Evolutionary conservation across 495 filamentous ascomycete species (phyloP), one percentile per base, ranked within the genome.

Genomic region (Aspergillus kassunensis): DNA sequence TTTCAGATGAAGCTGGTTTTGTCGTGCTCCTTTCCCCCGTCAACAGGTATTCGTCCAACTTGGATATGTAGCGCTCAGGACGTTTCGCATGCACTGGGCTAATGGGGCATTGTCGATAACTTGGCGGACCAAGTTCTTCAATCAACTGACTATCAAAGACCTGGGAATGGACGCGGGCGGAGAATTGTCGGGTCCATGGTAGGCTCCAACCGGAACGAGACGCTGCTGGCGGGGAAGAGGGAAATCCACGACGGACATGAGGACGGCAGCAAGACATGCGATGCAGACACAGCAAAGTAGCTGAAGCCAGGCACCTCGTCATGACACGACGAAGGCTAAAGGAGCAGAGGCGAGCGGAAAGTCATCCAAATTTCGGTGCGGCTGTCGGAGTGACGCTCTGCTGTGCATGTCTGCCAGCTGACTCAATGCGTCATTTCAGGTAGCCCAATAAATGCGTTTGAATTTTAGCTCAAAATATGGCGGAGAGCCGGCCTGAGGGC

Each of bases 41-140:
- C 7, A 58, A 53, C 43, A 81, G 60, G 58, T 72, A 73, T 52
- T 65, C 44, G 34, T 77, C 73, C 24, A 84, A 47, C 13, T 67
- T 55, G 4, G 62, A 59, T 15, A 73, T 57, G 79, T 79, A 84
- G 12, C 58, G 48, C 23, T 62, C 49, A 5, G 58, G 56, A 35
- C 64, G 12, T 15, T 55, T 47, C 15, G 54, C 50, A 11, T 57
- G 21, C 10, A 44, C 30, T 9, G 34, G 44, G n/a, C 23, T 24
- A 10, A 64, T 53, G 0, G 54, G 56, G 41, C 49, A 54, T 34
- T 51, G 41, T 6, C 53, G 49, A 21, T 46, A 41, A 10, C 53
- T 39, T 40, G 25, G 8, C 25, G 12, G 40, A 18, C 36, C 21
- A 34, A 52, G 39, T 0, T 51, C 10, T 24, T 53, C 23, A 0